Evolutionary conservation across 2,329 filamentous ascomycete genomes (phyloP).

Genomic region (Alternaria sp.): DNA sequence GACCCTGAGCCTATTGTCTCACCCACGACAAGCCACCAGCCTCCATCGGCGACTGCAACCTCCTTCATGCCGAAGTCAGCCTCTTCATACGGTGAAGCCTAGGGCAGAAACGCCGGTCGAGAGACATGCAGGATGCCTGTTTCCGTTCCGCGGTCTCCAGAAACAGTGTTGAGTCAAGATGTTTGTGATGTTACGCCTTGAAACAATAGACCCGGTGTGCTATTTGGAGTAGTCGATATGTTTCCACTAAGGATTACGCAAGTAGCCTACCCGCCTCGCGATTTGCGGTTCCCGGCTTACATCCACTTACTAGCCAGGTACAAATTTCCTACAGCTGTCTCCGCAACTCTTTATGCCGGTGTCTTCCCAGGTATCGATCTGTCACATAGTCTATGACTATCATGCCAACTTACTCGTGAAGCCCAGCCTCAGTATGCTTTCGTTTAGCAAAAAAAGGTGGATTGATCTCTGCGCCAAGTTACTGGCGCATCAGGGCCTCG

Average conservation of each 20-base stretch:
- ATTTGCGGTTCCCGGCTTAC: neutral
- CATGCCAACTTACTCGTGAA: neutral
- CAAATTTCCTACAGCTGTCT: neutral
- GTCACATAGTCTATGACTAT: neutral
- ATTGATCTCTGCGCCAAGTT: neutral
- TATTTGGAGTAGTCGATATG: neutral
- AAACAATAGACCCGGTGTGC: conserved; percentile 3
- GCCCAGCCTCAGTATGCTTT: neutral
- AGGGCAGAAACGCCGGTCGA: neutral
- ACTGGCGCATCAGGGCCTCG: neutral
- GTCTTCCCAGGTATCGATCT: neutral
- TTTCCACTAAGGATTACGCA: conserved; percentile 3
- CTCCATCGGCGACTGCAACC: conserved; percentile 17
- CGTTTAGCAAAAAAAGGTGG: neutral
- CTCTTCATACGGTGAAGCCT: neutral
- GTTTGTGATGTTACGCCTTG: neutral
- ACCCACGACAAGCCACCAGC: conserved; percentile 1
- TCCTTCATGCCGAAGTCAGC: conserved; percentile 22
- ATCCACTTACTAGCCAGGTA: neutral
- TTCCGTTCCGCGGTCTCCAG: neutral
- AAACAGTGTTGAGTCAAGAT: neutral
- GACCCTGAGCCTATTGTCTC: conserved; percentile 10
- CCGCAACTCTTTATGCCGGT: neutral
- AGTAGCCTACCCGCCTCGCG: neutral
- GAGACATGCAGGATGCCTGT: neutral